phyloP scores from a whole-genome alignment of 495 filamentous ascomycete species.

The Neurospora sp. region DNA sequence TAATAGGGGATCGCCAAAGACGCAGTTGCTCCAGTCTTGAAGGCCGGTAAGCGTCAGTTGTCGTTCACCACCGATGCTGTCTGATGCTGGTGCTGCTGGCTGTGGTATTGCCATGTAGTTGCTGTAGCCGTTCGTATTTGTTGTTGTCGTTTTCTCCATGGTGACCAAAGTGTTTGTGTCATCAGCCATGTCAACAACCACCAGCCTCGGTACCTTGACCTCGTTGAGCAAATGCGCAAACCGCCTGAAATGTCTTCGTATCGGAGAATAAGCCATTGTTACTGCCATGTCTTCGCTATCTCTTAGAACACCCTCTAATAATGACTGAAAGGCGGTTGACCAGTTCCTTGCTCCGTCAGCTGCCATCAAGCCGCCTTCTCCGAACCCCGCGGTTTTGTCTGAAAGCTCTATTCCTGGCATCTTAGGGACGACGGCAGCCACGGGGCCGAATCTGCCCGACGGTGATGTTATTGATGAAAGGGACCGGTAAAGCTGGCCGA shows the following conservation, averaged over 20 bases:
- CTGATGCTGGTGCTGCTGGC: not conserved
- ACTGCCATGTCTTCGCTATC: constrained; percentile 39
- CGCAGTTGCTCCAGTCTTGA: constrained; percentile 39
- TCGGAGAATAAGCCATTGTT: constrained; percentile 28
- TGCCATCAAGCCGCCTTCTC: not conserved
- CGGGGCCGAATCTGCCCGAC: constrained; percentile 28
- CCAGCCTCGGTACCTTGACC: constrained; percentile 26
- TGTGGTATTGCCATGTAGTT: not conserved
- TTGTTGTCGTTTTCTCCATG: constrained; percentile 2
- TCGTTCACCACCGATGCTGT: not conserved
- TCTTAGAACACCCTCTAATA: constrained; percentile 31
- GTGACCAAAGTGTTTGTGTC: constrained; percentile 27
- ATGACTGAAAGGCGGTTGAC: constrained; percentile 35
- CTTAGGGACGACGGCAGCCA: constrained; percentile 18
- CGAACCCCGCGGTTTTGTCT: not conserved
- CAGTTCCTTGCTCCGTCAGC: constrained; percentile 22
- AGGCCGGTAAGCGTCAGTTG: constrained; percentile 22
- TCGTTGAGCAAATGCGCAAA: constrained; percentile 28
- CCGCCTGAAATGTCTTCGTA: constrained; percentile 27
- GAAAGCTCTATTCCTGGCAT: not conserved
- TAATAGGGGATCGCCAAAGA: constrained; percentile 52
- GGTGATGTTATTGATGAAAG: constrained; percentile 26
- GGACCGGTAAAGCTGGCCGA: constrained; percentile 22
- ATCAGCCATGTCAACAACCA: constrained; percentile 24
- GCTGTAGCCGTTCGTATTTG: not conserved